Base-by-base conservation (phyloP, 148 eudicot species). In the Amaranthus hypochondriacus region DNA sequence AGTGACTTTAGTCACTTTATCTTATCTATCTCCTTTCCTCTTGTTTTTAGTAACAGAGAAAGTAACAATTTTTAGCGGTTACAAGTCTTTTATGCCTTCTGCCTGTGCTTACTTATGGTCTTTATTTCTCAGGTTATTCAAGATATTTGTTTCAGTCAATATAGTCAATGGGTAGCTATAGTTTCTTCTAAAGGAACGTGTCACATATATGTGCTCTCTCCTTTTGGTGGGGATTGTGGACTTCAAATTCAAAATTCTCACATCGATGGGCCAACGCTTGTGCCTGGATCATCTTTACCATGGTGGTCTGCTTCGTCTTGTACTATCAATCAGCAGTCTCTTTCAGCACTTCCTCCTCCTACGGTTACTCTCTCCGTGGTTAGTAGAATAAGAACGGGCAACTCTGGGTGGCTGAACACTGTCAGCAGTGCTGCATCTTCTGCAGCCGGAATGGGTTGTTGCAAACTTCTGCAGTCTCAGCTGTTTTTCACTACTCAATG, bases 381-480 rank as follows among this genome's bases (percentile, higher is more conserved):
- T 43, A 85, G 92, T 81, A 82, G 99, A 77, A 87, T 92, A 69
- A 84, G 94, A 82, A 88, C 85, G 62, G 91, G 87, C 14, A 91
- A 87, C 69, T 85, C 94, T 48, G 96, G 96, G n/a, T 92, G 95
- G 94, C 84, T 95, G 67, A 92, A 90, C 81, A 80, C 99, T 59
- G 97, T 95, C 48, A 90, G 97, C 90, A 92, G 77, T 81, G 99
- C 92, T 79, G 97, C 99, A 70, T 89, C 97, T 69, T 89, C 97
- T 74, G 90, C 91, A 55, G 94, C 92, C 44, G 97, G 99, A 68
- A 95, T 89, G 84, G 47, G 78, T n/a, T n/a, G n/a, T n/a, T 69
- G 56, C 92, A 93, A 71, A 83, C 94, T 71, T 92, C 88, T 47
- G 93, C 82, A 57, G 81, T 92, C 84, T 89, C 96, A 72, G 97